Percentiles rank a stretch among this genome's conserved stretches.
Conservation (phyloP, 1,284 basidiomycete species). For the Amylostereum chailletii region DNA sequence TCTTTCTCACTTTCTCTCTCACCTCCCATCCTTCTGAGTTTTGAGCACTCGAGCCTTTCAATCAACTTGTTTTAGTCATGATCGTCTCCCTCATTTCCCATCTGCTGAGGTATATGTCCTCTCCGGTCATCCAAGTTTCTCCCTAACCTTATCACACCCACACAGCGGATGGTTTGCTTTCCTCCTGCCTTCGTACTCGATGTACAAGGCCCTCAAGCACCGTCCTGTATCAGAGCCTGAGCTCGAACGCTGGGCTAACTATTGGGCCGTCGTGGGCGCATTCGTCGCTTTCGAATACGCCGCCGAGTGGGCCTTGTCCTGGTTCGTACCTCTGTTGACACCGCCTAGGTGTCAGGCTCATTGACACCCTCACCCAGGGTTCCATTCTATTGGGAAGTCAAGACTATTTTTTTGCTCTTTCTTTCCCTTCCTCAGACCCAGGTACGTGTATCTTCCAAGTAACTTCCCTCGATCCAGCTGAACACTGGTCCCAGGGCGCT, state of each 20-base stretch:
- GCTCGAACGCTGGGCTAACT: conserved; percentile 48
- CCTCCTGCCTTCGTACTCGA: conserved; percentile 50
- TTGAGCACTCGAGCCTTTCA: too few species aligned
- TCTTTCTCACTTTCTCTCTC: too few species aligned
- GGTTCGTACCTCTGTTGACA: conserved; percentile 35
- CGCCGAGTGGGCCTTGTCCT: conserved; percentile 61
- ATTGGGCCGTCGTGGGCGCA: conserved; percentile 56
- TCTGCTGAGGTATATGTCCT: conserved; percentile 21
- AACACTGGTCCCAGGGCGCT: conserved; percentile 44
- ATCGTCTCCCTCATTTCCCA: conserved; percentile 40
- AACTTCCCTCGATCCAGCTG: not conserved
- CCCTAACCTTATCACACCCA: not conserved
- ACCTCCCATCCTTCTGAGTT: too few species aligned
- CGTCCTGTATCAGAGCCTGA: conserved; percentile 49
- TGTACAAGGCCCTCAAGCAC: conserved; percentile 58
- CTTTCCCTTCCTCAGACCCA: conserved; percentile 67
- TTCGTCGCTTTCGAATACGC: conserved; percentile 64
- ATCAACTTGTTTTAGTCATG: conserved; percentile 21
- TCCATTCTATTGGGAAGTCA: conserved; percentile 73
- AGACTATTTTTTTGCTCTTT: conserved; percentile 66
- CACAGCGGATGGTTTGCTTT: conserved; percentile 66
- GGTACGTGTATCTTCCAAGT: conserved; percentile 28
- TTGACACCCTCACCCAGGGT: conserved; percentile 38
- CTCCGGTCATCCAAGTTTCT: not conserved
- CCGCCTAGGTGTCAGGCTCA: not conserved